Percentiles rank a stretch among this genome's conserved stretches.
phyloP scores from a whole-genome alignment of 2,329 filamentous ascomycete genomes.

The Fusarium sp. region DNA sequence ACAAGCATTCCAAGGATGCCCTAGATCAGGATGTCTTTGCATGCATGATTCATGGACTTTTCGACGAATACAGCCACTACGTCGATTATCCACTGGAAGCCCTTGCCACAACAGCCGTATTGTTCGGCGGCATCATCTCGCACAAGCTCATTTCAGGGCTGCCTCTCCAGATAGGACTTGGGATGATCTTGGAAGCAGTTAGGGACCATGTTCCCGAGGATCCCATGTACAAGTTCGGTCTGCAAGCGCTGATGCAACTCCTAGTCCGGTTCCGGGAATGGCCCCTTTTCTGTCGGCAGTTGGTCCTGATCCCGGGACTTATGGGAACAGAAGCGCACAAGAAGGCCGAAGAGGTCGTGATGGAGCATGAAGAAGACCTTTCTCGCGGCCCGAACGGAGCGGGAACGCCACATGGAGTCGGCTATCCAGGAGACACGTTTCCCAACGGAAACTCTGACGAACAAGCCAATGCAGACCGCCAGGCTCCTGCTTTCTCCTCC shows the following conservation, averaged over 20 bases:
- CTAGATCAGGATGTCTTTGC: constrained; percentile 94
- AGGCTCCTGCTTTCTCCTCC: constrained; percentile 79
- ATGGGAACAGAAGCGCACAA: constrained; percentile 87
- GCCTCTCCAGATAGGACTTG: constrained; percentile 91
- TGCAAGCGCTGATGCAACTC: constrained; percentile 93
- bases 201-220: constrained; percentile 85
- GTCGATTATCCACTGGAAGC: constrained; percentile 96
- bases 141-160: constrained; percentile 91
- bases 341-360: constrained; percentile 84
- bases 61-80: constrained; percentile 97
- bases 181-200: constrained; percentile 97
- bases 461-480: constrained; percentile 67
- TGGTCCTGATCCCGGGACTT: constrained; percentile 84
- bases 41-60: constrained; percentile 97
- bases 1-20: constrained; percentile 88
- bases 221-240: constrained; percentile 97
- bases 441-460: constrained; percentile 81
- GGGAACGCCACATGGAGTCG: constrained; percentile 51
- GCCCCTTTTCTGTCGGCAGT: constrained; percentile 92
- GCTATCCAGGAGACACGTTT: constrained; percentile 61
- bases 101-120: constrained; percentile 91
- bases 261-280: constrained; percentile 87
- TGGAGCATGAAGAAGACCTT: constrained; percentile 72
- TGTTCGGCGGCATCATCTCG: constrained; percentile 97
- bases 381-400: constrained; percentile 67